Evolutionary conservation across 1,284 basidiomycete genomes (phyloP).

Genomic region (Cryptococcus neoformans): DNA sequence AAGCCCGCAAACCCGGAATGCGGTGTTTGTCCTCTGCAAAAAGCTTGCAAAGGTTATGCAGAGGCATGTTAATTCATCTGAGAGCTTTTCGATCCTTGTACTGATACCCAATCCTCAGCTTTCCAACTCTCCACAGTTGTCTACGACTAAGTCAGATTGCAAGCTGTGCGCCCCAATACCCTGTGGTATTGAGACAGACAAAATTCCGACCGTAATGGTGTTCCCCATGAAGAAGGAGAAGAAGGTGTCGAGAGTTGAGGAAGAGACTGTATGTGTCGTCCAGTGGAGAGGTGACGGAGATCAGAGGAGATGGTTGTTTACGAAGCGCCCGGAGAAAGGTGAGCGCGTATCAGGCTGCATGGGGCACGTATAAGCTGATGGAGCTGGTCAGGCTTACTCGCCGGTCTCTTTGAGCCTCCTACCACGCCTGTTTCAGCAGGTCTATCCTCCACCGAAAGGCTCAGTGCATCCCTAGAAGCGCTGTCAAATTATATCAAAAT

Average conservation of each 20-base stretch:
- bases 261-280: constrained; percentile 78
- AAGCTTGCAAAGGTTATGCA: constrained; percentile 64
- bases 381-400: constrained; percentile 66
- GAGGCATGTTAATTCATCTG: constrained; percentile 38
- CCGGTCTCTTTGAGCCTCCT: constrained; percentile 61
- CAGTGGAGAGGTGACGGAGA: constrained; percentile 61
- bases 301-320: constrained; percentile 62
- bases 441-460: constrained; percentile 2
- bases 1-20: constrained; percentile 77
- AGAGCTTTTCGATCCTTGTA: neutral
- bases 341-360: no score
- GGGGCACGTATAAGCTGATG: neutral
- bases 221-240: constrained; percentile 86
- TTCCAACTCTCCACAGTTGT: constrained; percentile 13
- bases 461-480: constrained; percentile 5
- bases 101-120: constrained; percentile 9
- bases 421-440: constrained; percentile 24
- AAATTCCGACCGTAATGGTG: constrained; percentile 56
- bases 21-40: constrained; percentile 63
- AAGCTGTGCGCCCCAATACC: constrained; percentile 66
- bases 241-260: constrained; percentile 79
- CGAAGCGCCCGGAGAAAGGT: constrained; percentile 81
- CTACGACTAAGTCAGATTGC: constrained; percentile 52
- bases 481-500: constrained; percentile 5
- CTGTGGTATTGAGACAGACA: constrained; percentile 17